phyloP scores from a whole-genome alignment of 225 moss, liverwort and hornwort species.

The Straminergon stramineum region DNA sequence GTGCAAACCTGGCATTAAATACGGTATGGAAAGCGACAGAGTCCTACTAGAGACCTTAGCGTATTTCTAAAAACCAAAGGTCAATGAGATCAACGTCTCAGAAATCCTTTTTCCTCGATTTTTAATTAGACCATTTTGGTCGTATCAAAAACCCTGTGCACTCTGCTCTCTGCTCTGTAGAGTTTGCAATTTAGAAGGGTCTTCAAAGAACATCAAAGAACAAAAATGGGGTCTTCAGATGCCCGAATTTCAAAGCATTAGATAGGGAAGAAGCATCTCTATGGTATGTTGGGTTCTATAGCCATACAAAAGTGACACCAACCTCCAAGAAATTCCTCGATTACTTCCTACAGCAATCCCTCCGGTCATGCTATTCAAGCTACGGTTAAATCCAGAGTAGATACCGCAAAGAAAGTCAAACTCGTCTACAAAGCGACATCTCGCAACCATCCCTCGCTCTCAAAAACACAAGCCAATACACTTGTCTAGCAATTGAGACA shows the following conservation, averaged over 20 bases:
- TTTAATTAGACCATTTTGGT: background rate
- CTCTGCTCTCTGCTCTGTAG: background rate
- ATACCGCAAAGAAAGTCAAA: background rate
- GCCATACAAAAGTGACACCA: background rate
- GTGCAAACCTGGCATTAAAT: background rate
- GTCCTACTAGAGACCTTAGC: background rate
- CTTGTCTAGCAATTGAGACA: background rate
- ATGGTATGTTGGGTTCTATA: background rate
- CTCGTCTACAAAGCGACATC: background rate
- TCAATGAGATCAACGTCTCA: background rate
- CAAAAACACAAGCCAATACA: background rate
- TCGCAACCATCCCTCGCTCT: background rate
- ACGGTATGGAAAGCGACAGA: background rate
- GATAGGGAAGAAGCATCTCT: background rate
- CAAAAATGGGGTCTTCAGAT: background rate
- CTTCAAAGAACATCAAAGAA: background rate
- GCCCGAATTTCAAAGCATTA: background rate
- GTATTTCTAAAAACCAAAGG: background rate
- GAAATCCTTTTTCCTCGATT: background rate
- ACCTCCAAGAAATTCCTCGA: background rate
- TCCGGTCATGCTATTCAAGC: background rate
- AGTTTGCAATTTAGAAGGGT: background rate
- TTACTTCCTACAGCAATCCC: background rate
- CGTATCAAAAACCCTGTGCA: background rate
- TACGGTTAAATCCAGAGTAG: background rate